Conservation (phyloP, 495 filamentous ascomycete species). For the Tuber brumale region DNA sequence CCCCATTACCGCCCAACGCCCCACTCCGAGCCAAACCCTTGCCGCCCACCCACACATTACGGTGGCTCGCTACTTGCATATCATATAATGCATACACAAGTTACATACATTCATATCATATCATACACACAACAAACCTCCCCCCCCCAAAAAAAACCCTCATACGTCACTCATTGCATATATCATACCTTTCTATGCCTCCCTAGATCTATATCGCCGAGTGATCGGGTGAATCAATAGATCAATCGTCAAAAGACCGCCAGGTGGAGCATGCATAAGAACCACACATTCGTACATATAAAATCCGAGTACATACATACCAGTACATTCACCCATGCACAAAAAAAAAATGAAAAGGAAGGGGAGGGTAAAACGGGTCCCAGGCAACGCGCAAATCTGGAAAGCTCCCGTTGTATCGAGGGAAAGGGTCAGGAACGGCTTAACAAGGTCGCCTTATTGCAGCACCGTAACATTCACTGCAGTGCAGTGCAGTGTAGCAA, state of each 20-base stretch:
- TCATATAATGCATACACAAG: background rate
- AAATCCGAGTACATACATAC: too few species aligned
- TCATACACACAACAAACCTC: background rate
- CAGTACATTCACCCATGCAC: too few species aligned
- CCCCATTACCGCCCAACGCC: background rate
- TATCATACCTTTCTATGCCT: background rate
- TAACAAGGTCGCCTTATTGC: background rate
- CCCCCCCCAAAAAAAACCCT: background rate
- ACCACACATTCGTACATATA: background rate
- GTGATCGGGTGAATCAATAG: background rate
- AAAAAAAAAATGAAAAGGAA: background rate
- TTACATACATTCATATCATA: slow-evolving; percentile 1
- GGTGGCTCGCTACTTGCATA: background rate
- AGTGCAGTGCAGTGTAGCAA: background rate
- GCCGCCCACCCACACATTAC: background rate
- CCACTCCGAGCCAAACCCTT: background rate
- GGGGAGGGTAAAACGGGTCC: background rate
- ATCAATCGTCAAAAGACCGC: background rate
- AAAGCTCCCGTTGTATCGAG: background rate
- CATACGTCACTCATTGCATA: slow-evolving; percentile 1
- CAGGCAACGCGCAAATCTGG: background rate
- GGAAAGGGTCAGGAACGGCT: background rate
- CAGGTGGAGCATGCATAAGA: background rate
- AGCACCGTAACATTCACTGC: background rate
- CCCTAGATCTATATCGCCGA: background rate